A percentile compares a stretch with the other conserved stretches of the same genome.
These are phyloP conservation scores for Danielia reshetovae DNA, from an alignment of 805 yeast genomes.

Conservation along the genomic window DNA sequence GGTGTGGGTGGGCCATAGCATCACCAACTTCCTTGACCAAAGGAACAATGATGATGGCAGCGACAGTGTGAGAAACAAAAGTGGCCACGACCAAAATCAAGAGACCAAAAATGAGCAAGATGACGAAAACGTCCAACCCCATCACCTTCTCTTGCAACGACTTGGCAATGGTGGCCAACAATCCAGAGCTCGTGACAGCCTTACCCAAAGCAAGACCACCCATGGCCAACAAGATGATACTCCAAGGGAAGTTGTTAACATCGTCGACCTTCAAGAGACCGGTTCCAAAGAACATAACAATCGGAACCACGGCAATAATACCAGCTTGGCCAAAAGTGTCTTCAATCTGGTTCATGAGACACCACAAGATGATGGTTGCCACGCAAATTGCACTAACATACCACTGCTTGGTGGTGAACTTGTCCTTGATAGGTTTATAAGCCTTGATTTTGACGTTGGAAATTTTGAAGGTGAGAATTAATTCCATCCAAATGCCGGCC, in stretches of 20 bases:
- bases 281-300: slow-evolving; percentile 88
- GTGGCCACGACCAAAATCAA: slow-evolving; percentile 40
- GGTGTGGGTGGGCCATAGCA: slow-evolving; percentile 33
- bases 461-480: slow-evolving; percentile 60
- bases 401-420: slow-evolving; percentile 69
- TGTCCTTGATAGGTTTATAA: slow-evolving; percentile 56
- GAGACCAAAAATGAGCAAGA: slow-evolving; percentile 61
- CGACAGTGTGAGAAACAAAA: slow-evolving; percentile 43
- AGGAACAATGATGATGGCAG: slow-evolving; percentile 40
- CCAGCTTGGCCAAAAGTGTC: slow-evolving; percentile 92
- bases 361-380: slow-evolving; percentile 82
- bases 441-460: slow-evolving; percentile 55
- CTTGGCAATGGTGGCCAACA: slow-evolving; percentile 72
- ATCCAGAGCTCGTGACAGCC: slow-evolving; percentile 89
- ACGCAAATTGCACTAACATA: slow-evolving; percentile 66
- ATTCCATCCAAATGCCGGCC: slow-evolving; percentile 66
- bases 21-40: slow-evolving; percentile 41
- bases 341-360: slow-evolving; percentile 73
- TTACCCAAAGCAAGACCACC: slow-evolving; percentile 96
- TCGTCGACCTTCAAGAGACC: slow-evolving; percentile 86
- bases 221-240: slow-evolving; percentile 93
- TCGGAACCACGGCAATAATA: slow-evolving; percentile 85
- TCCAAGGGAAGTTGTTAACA: slow-evolving; percentile 95
- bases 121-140: slow-evolving; percentile 65
- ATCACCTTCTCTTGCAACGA: slow-evolving; percentile 63